Conservation (phyloP, 1,284 basidiomycete species). For the Afroboletus lepidellus region DNA sequence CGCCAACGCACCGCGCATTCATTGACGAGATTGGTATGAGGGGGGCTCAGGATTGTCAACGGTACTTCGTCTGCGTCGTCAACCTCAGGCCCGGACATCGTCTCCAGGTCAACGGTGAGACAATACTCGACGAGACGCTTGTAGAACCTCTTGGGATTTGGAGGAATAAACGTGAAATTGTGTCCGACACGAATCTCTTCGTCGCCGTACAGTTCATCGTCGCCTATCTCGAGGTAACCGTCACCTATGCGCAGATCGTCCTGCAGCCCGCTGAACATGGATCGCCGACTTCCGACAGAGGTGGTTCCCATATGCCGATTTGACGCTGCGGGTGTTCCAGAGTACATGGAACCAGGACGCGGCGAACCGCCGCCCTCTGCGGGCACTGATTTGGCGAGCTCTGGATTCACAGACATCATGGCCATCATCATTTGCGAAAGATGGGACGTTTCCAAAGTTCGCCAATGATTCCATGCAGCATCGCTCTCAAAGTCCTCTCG, state of each 20-base stretch:
- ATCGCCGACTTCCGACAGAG: slow-evolving; percentile 68
- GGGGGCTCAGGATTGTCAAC: slow-evolving; percentile 83
- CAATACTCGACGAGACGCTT: slow-evolving; percentile 82
- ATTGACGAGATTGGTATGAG: slow-evolving; percentile 81
- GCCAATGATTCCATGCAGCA: slow-evolving; percentile 83
- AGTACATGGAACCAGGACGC: slow-evolving; percentile 61
- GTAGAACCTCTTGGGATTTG: slow-evolving; percentile 85
- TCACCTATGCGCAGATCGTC: slow-evolving; percentile 21
- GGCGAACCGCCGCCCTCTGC: slow-evolving; percentile 48
- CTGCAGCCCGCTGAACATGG: slow-evolving; percentile 40
- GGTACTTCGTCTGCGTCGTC: slow-evolving; percentile 97
- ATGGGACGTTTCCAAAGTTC: slow-evolving; percentile 77
- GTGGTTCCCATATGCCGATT: slow-evolving; percentile 43
- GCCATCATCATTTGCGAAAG: slow-evolving; percentile 87
- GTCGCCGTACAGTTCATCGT: slow-evolving; percentile 53
- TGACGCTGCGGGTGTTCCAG: slow-evolving; percentile 34
- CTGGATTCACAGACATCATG: slow-evolving; percentile 86
- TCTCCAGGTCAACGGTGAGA: slow-evolving; percentile 83
- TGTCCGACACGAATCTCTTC: slow-evolving; percentile 70
- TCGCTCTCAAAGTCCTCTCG: slow-evolving; percentile 84
- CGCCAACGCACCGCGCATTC: slow-evolving; percentile 92
- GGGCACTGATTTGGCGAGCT: slow-evolving; percentile 77
- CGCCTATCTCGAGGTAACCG: slow-evolving; percentile 38
- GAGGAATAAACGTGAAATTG: slow-evolving; percentile 87
- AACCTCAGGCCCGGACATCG: slow-evolving; percentile 82